Conservation (phyloP, 2,329 filamentous ascomycete genomes). For the Orbilia quercus region DNA sequence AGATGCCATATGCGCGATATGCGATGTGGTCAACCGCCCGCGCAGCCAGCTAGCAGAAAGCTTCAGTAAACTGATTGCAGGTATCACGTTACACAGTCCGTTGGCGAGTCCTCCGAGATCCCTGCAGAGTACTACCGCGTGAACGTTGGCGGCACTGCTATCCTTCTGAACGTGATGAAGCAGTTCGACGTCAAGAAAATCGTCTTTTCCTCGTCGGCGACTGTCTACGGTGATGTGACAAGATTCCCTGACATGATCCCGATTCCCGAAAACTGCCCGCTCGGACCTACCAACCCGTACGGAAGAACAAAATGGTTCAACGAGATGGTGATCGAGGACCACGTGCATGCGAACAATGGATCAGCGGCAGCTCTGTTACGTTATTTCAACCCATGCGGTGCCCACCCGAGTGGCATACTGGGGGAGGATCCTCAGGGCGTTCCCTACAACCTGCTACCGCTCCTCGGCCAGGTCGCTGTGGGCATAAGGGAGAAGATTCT, state of each 20-base stretch:
- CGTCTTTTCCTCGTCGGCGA: constrained; percentile 97
- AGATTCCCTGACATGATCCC: constrained; percentile 98
- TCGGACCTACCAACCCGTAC: constrained; percentile 96
- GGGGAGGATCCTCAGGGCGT: constrained; percentile 96
- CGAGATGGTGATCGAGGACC: constrained; percentile 88
- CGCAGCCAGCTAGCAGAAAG: constrained; percentile 21
- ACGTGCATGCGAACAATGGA: constrained; percentile 85
- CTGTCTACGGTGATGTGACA: constrained; percentile 97
- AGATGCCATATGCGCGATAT: too few species aligned
- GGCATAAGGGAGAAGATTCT: constrained; percentile 93
- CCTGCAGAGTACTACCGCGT: constrained; percentile 97
- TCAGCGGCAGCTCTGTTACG: constrained; percentile 94
- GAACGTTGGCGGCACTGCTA: constrained; percentile 92
- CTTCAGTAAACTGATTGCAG: constrained; percentile 29
- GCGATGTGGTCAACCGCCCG: too few species aligned
- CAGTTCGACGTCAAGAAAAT: constrained; percentile 94
- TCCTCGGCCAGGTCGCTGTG: constrained; percentile 94
- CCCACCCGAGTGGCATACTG: constrained; percentile 96
- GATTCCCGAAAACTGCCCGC: constrained; percentile 95
- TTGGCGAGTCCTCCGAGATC: constrained; percentile 92
- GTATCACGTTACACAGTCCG: constrained; percentile 73
- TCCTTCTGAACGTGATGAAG: constrained; percentile 86
- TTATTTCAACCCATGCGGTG: constrained; percentile 97
- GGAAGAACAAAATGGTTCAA: constrained; percentile 95
- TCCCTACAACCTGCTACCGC: constrained; percentile 92